A percentile compares a stretch with the other conserved stretches of the same genome.
phyloP scores from a whole-genome alignment of 305 asterid species.

The Fraxinus latifolia region DNA sequence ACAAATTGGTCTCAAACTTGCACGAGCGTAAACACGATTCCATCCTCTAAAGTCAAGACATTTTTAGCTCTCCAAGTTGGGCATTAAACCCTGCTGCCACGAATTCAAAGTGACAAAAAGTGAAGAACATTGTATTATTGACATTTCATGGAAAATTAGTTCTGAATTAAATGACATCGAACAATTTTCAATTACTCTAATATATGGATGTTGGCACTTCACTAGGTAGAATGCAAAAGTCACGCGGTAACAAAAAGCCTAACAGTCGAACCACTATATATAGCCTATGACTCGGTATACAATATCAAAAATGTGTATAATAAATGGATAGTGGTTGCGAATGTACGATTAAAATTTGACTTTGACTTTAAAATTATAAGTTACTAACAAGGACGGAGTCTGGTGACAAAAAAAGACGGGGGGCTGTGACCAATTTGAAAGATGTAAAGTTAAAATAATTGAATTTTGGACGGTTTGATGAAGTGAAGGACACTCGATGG shows the following conservation, averaged over 20 bases:
- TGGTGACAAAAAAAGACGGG: neutral
- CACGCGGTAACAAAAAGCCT: neutral
- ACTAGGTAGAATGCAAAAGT: neutral
- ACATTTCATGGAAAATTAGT: neutral
- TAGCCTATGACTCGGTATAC: neutral
- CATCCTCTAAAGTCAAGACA: neutral
- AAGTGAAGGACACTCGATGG: neutral
- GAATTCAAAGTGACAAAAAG: neutral
- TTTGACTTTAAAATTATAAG: neutral
- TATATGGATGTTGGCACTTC: neutral
- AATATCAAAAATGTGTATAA: neutral
- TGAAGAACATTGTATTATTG: neutral
- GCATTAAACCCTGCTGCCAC: neutral
- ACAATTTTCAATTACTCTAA: neutral
- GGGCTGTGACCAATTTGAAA: neutral
- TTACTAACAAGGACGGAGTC: neutral
- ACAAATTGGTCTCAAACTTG: neutral
- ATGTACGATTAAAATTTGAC: neutral
- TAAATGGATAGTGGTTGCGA: neutral
- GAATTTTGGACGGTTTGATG: neutral
- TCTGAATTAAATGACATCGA: neutral
- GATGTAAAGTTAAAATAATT: neutral
- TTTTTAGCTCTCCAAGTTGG: neutral
- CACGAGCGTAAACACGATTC: neutral
- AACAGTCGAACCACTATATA: neutral